Evolutionary conservation across 805 yeast genomes (phyloP).

Genomic region (Cyberlindnera xylosilytica): DNA sequence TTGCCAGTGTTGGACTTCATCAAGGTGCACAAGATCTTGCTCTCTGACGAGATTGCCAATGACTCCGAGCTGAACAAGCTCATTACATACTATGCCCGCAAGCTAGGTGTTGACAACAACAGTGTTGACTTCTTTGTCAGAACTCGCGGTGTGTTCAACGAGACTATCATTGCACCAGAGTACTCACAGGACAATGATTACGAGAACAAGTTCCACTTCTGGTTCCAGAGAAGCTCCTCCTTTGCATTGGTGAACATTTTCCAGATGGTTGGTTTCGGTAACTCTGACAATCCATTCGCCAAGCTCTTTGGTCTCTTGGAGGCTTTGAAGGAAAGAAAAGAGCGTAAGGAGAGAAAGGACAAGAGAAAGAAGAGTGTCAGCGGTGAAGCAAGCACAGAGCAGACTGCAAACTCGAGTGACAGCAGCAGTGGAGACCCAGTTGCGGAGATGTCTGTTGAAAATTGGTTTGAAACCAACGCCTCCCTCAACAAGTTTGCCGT

Average conservation of each 20-base stretch:
- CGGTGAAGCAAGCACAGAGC: not conserved
- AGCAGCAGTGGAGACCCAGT: constrained; percentile 3
- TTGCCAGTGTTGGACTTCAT: constrained; percentile 30
- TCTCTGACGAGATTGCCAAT: constrained; percentile 21
- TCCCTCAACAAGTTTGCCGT: constrained; percentile 50
- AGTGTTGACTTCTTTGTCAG: constrained; percentile 54
- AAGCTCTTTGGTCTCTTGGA: constrained; percentile 69
- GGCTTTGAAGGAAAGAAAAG: constrained; percentile 67
- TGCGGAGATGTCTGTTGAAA: constrained; percentile 16
- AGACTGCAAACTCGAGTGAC: constrained; percentile 1
- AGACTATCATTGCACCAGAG: constrained; percentile 13
- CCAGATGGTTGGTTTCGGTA: constrained; percentile 77
- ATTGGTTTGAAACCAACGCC: constrained; percentile 58
- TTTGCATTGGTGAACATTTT: constrained; percentile 75
- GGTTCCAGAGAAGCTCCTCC: constrained; percentile 73
- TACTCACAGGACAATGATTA: constrained; percentile 23
- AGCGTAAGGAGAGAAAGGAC: constrained; percentile 64
- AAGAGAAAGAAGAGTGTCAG: constrained; percentile 29
- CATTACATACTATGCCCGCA: constrained; percentile 60
- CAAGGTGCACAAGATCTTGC: constrained; percentile 26
- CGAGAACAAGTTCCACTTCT: constrained; percentile 47
- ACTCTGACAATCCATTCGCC: constrained; percentile 72
- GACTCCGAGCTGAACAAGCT: constrained; percentile 48
- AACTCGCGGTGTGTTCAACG: constrained; percentile 12
- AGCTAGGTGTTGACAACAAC: constrained; percentile 65